These are phyloP conservation scores for Backusella sp. DNA, from an alignment of 192 early-diverging fungal species.

Conservation along the genomic window DNA sequence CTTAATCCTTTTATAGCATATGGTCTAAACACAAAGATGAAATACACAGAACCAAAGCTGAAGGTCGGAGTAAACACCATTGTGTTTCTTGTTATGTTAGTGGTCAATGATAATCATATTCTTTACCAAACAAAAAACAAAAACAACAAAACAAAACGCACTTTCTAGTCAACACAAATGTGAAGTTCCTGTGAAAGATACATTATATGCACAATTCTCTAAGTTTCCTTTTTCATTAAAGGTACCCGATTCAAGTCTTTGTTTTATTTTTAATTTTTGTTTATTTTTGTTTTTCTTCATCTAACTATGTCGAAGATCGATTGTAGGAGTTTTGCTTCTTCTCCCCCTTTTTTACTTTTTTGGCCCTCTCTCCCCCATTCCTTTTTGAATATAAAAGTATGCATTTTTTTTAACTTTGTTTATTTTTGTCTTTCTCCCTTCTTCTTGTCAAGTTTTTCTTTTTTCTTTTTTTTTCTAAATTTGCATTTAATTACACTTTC, in stretches of 20 bases:
- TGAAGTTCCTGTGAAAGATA: background rate
- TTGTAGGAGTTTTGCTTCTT: background rate
- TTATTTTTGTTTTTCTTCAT: background rate
- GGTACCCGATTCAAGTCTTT: background rate
- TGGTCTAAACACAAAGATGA: background rate
- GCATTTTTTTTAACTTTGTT: background rate
- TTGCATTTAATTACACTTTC: slow-evolving; percentile 1
- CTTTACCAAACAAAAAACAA: slow-evolving; percentile 9
- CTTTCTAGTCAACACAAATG: slow-evolving; percentile 7
- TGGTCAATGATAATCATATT: background rate
- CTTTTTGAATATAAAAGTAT: background rate
- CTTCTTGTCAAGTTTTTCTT: background rate
- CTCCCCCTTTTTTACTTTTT: background rate
- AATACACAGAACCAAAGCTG: background rate
- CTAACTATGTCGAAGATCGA: slow-evolving; percentile 3
- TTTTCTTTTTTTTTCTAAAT: background rate
- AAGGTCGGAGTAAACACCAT: background rate
- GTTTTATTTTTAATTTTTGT: background rate
- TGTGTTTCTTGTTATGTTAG: background rate
- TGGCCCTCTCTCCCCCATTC: background rate
- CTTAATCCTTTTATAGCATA: background rate
- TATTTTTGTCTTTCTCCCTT: slow-evolving; percentile 8
- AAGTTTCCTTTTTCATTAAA: background rate
- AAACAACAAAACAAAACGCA: slow-evolving; percentile 3
- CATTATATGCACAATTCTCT: background rate